These are phyloP conservation scores for Chloromonas sp. DNA, from an alignment of 163 green algal species.

Conservation along the genomic window DNA sequence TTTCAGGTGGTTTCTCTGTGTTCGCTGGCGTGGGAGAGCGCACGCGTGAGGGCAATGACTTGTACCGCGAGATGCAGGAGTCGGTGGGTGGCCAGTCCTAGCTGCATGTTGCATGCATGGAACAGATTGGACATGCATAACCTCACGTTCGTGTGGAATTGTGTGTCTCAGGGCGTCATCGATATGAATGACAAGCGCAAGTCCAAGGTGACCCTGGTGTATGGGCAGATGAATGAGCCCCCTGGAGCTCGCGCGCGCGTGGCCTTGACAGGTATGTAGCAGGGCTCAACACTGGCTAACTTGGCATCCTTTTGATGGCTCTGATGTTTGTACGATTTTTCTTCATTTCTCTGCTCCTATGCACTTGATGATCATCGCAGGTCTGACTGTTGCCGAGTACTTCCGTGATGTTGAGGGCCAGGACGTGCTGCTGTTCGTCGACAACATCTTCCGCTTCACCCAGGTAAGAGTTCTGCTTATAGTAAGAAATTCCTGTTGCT, in stretches of 20 bases:
- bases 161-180: conserved; percentile 76
- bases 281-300: background rate
- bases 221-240: conserved; percentile 99
- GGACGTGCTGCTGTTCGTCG: conserved; percentile 99
- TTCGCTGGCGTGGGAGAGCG: conserved; percentile 99
- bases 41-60: conserved; percentile 98
- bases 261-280: conserved; percentile 75
- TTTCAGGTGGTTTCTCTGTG: conserved; percentile 96
- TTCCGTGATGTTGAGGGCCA: conserved; percentile 98
- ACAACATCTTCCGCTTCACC: conserved; percentile 99
- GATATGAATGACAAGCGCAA: conserved; percentile 78
- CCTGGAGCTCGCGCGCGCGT: conserved; percentile 96
- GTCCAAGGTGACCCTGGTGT: conserved; percentile 98
- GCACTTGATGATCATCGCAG: conserved; percentile 23
- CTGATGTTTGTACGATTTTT: too few species aligned
- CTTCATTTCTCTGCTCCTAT: too few species aligned
- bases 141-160: background rate
- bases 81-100: conserved; percentile 40
- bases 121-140: background rate
- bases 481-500: background rate
- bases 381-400: conserved; percentile 96
- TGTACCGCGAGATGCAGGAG: conserved; percentile 99
- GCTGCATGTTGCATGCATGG: background rate
- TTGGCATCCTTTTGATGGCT: too few species aligned
- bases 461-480: conserved; percentile 48